Percentiles rank a stretch among this genome's conserved stretches.
Evolutionary conservation across 345 rosid species (phyloP).

Genomic region (Acer saccharum): DNA sequence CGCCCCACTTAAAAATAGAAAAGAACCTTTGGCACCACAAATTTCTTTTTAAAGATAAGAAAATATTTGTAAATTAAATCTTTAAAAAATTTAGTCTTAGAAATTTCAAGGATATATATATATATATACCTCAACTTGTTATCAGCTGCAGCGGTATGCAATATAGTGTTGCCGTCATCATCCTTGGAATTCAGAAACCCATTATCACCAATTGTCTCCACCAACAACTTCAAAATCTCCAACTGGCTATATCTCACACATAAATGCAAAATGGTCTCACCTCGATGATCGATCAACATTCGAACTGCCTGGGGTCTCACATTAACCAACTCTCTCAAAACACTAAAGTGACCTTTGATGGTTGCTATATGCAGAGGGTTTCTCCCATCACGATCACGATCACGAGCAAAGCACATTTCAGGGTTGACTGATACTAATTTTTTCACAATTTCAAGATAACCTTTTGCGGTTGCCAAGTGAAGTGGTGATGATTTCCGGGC

Average conservation of each 20-base stretch:
- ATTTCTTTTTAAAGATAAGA: too few species aligned
- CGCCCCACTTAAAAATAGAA: too few species aligned
- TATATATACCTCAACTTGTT: slow-evolving; percentile 17
- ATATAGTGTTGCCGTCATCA: slow-evolving; percentile 11
- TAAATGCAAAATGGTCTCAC: slow-evolving; percentile 21
- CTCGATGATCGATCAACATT: not conserved
- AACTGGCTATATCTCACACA: slow-evolving; percentile 5
- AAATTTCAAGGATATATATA: too few species aligned
- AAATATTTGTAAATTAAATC: too few species aligned
- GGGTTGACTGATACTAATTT: not conserved
- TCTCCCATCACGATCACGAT: not conserved
- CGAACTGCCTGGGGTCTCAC: not conserved
- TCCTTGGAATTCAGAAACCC: not conserved
- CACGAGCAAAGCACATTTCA: slow-evolving; percentile 5
- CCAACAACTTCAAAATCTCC: slow-evolving; percentile 8
- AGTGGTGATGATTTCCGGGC: slow-evolving; percentile 6
- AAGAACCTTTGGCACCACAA: too few species aligned
- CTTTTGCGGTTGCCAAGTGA: slow-evolving; percentile 22
- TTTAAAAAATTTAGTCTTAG: too few species aligned
- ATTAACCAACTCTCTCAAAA: not conserved
- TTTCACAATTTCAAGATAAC: slow-evolving; percentile 14
- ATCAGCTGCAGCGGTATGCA: not conserved
- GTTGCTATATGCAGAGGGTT: slow-evolving; percentile 18
- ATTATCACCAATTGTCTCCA: not conserved
- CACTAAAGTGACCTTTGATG: slow-evolving; percentile 6